Percentiles rank a stretch among this genome's conserved stretches.
phyloP scores from a whole-genome alignment of 2,329 filamentous ascomycete genomes.

The Penicillium sp. region DNA sequence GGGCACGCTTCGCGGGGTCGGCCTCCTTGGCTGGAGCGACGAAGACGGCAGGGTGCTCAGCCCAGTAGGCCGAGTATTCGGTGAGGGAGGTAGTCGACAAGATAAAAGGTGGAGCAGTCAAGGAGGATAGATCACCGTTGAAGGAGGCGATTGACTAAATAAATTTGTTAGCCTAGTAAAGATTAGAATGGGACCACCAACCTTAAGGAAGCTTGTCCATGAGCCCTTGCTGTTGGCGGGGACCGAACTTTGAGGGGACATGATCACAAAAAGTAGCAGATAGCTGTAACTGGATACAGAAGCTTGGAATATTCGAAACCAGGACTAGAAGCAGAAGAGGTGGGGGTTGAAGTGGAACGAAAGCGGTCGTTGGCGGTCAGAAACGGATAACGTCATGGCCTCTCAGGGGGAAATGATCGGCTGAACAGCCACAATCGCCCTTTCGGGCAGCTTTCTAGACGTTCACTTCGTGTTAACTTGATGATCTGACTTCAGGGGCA shows the following conservation, averaged over 20 bases:
- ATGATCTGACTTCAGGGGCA: too few species aligned
- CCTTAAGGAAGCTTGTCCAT: constrained; percentile 52
- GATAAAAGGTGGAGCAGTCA: constrained; percentile 81
- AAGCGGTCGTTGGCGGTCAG: constrained; percentile 24
- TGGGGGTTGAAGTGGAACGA: constrained; percentile 6
- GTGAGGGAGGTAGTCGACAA: constrained; percentile 75
- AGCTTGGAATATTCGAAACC: too few species aligned
- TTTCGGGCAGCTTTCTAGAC: background rate
- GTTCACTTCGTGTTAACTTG: background rate
- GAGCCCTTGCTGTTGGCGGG: constrained; percentile 46
- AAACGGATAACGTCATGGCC: constrained; percentile 25
- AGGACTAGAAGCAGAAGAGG: background rate
- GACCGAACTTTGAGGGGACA: constrained; percentile 41
- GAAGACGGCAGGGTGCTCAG: constrained; percentile 74
- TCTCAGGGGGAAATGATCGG: background rate
- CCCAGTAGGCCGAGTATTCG: constrained; percentile 83
- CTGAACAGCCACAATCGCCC: constrained; percentile 7
- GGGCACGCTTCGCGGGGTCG: constrained; percentile 77
- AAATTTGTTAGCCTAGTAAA: constrained; percentile 9
- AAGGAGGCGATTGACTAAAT: constrained; percentile 71
- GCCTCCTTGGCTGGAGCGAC: constrained; percentile 77
- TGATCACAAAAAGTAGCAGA: background rate
- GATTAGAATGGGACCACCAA: constrained; percentile 18
- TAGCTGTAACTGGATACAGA: background rate
- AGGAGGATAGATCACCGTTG: constrained; percentile 76